These are phyloP conservation scores for Amanita jacksonii DNA, from an alignment of 768 basidiomycete genomes.

Conservation along the genomic window DNA sequence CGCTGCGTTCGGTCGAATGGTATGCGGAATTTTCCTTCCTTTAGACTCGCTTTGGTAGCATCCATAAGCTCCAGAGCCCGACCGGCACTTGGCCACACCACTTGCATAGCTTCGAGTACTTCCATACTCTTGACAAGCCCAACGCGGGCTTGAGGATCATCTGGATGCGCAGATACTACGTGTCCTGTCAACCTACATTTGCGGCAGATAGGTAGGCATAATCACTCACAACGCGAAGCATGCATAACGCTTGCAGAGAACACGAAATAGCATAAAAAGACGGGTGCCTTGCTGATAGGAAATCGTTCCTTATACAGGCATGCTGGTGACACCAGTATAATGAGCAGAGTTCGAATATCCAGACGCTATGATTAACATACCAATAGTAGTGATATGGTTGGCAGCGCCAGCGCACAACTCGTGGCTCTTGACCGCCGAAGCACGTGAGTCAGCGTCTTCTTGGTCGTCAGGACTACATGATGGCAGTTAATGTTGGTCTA, in stretches of 20 bases:
- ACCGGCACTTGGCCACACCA: constrained; percentile 68
- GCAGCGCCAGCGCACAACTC: constrained; percentile 70
- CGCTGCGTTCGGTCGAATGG: constrained; percentile 14
- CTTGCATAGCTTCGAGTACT: constrained; percentile 52
- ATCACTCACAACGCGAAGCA: constrained; percentile 52
- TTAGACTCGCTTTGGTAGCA: constrained; percentile 42
- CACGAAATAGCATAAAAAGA: constrained; percentile 69
- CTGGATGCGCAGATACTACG: constrained; percentile 52
- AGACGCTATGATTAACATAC: constrained; percentile 23
- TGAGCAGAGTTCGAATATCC: background rate
- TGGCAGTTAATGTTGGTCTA: background rate
- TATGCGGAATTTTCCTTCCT: constrained; percentile 12
- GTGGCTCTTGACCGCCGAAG: constrained; percentile 51
- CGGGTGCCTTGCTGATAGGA: constrained; percentile 49
- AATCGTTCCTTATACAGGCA: constrained; percentile 54
- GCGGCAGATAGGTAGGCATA: background rate
- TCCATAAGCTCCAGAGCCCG: constrained; percentile 66
- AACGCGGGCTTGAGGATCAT: constrained; percentile 59
- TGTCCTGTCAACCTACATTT: background rate
- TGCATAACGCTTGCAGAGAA: constrained; percentile 81
- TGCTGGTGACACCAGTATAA: constrained; percentile 24
- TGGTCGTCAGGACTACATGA: constrained; percentile 25
- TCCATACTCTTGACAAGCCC: constrained; percentile 63
- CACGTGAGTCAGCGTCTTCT: constrained; percentile 46
- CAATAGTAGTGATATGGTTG: constrained; percentile 68